Base-by-base conservation (phyloP, 192 early-diverging fungal genomes). In the Gonapodya sp. region DNA sequence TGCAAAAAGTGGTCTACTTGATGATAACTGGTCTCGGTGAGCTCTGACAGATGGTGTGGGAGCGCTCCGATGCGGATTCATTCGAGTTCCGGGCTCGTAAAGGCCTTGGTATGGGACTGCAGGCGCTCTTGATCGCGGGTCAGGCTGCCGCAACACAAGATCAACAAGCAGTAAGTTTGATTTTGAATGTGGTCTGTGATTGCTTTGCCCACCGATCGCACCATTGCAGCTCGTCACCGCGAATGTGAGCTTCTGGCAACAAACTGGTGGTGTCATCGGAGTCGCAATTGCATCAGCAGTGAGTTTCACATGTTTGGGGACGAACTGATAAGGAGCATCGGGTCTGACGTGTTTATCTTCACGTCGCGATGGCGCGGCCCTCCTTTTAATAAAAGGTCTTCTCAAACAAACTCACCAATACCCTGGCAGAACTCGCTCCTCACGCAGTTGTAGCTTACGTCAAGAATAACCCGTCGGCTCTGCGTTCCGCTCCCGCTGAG, bases 21-120 rank as follows among this genome's bases (percentile, higher is more conserved):
- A 36, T 89, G 2, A n/a, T 91, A 64, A 85, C 82, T 78, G 89
- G 89, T 18, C 64, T 91, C n/a, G 96, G 96, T 94, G 92, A 18
- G 81, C 93, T 24, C 87, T 90, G 33, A 84, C 91, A 18, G 84
- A 95, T 32, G 86, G 90, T 82, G 85, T 81, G 34, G 36, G 85
- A 0, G 87, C 91, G 1, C 85, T 86, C 35, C 73, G 84, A 34
- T 88, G 83, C 8, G 31, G 87, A 34, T 91, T 91, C 73, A 89
- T 92, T 34, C 87, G 89, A 16, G 91, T 86, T 78, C 82, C 95
- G 79, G n/a, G n/a, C n/a, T 80, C 95, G 95, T 1, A 73, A 91
- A 30, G 96, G 96, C 32, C 87, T 92, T 36, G 95, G 96, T 64
- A 86, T 18, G 18, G 8, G 18, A 16, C 8, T 77, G 8, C 75